phyloP scores from a whole-genome alignment of 768 basidiomycete species.

The Amanita jacksonii region DNA sequence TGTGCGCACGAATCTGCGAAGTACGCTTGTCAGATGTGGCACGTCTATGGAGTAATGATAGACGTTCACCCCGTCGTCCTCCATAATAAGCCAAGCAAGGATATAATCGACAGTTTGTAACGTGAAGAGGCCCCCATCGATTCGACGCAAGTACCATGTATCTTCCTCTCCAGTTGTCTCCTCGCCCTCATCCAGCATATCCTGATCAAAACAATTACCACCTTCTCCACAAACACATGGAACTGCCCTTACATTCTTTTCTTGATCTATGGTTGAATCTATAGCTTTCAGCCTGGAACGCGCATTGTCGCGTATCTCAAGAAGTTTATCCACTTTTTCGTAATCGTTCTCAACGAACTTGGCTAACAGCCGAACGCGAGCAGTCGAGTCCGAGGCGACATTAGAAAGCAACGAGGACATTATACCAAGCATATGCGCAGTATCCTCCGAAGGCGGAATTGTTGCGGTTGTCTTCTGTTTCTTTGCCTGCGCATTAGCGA shows the following conservation, averaged over 20 bases:
- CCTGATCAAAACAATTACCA: constrained; percentile 24
- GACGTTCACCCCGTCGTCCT: constrained; percentile 86
- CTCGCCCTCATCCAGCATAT: constrained; percentile 46
- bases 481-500: constrained; percentile 34
- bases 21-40: background rate
- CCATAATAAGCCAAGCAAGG: constrained; percentile 92
- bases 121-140: constrained; percentile 83
- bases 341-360: constrained; percentile 94
- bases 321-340: constrained; percentile 88
- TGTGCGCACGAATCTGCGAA: constrained; percentile 66
- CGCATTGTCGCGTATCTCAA: constrained; percentile 77
- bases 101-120: constrained; percentile 92
- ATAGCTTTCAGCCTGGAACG: constrained; percentile 46
- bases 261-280: constrained; percentile 59
- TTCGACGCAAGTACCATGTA: constrained; percentile 71
- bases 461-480: constrained; percentile 47
- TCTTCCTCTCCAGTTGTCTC: constrained; percentile 55
- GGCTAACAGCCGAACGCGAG: constrained; percentile 71
- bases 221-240: background rate
- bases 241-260: constrained; percentile 46
- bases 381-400: constrained; percentile 74
- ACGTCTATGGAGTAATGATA: background rate
- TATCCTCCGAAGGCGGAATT: constrained; percentile 65
- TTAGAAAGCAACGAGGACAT: constrained; percentile 83
- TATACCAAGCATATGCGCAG: constrained; percentile 80